Percentiles rank a stretch among this genome's conserved stretches.
Evolutionary conservation across 192 early-diverging fungal genomes (phyloP).

Genomic region (Backusella australiensis): DNA sequence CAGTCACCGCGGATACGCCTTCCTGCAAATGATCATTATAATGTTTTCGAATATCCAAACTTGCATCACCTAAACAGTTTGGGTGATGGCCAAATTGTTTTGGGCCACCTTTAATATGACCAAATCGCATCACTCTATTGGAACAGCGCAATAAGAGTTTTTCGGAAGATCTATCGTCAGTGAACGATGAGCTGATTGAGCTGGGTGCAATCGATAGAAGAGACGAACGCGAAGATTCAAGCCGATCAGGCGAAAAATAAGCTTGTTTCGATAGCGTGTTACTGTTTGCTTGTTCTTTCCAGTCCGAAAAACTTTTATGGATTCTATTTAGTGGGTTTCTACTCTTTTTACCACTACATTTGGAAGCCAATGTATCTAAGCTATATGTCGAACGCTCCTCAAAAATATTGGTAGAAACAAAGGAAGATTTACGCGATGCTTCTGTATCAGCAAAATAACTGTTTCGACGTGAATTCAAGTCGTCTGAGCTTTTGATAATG

Average conservation of each 20-base stretch:
- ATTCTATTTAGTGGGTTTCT: not conserved
- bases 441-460: not conserved
- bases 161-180: not conserved
- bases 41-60: not conserved
- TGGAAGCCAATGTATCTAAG: not conserved
- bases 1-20: not conserved
- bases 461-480: not conserved
- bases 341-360: not conserved
- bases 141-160: not conserved
- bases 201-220: not conserved
- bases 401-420: not conserved
- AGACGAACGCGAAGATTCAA: not conserved
- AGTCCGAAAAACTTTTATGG: not conserved
- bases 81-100: constrained; percentile 3
- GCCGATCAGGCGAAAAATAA: not conserved
- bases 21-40: not conserved
- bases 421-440: not conserved
- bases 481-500: not conserved
- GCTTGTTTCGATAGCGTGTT: not conserved
- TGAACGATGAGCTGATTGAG: not conserved
- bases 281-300: not conserved
- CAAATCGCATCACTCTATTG: constrained; percentile 2
- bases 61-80: not conserved
- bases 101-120: not conserved
- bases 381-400: not conserved